Evolutionary conservation across 1,139 yeast species (phyloP).

Genomic region (Pichia cactophila): DNA sequence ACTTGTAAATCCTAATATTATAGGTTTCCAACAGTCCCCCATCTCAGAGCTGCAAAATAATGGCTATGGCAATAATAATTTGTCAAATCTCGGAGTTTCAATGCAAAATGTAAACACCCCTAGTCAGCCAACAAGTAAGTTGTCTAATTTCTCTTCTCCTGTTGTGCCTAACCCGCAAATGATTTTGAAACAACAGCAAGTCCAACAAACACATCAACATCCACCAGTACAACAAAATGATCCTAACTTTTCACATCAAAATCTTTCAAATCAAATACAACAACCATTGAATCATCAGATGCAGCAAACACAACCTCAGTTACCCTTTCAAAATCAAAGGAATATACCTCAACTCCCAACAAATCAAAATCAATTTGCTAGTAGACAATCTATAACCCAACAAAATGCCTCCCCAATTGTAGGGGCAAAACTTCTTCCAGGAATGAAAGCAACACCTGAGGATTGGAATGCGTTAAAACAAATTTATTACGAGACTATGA

Average conservation of each 20-base stretch:
- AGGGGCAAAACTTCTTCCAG: conserved; percentile 26
- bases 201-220: conserved; percentile 1
- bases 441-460: conserved; percentile 36
- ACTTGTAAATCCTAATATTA: background rate
- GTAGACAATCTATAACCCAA: conserved; percentile 7
- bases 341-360: conserved; percentile 25
- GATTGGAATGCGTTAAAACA: conserved; percentile 51
- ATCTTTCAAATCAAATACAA: conserved; percentile 8
- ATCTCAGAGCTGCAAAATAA: background rate
- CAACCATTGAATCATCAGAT: background rate
- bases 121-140: background rate
- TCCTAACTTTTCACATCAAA: background rate
- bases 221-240: conserved; percentile 1
- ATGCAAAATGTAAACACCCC: conserved; percentile 1
- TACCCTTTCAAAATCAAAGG: background rate
- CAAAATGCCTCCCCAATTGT: conserved; percentile 15
- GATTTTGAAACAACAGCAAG: conserved; percentile 10
- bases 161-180: conserved; percentile 10
- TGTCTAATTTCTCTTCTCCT: conserved; percentile 8
- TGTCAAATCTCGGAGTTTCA: conserved; percentile 9
- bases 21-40: background rate
- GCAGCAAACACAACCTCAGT: conserved; percentile 3
- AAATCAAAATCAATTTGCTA: conserved; percentile 26
- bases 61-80: background rate
- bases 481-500: conserved; percentile 61